Evolutionary conservation across 345 rosid species (phyloP), one percentile per base, ranked within the genome.

Genomic region (Arabis hirsuta): DNA sequence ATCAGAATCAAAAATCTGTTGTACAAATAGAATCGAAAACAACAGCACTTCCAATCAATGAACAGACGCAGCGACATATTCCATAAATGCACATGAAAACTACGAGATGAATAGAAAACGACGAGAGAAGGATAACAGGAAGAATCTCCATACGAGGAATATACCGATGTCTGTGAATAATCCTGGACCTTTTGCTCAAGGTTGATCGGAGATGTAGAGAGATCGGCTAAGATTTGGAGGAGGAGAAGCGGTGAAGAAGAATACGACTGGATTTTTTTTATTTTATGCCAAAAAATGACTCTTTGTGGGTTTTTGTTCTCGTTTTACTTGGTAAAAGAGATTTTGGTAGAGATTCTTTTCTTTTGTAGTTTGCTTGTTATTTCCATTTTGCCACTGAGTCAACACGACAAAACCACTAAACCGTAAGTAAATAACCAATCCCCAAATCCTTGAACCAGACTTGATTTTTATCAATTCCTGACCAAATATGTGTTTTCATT

Each of bases 181-280:
- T 65, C 87, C 97, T 19, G 98, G 98, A 62, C 96, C 99, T 77
- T n/a, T 82, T 90, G 73, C 88, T 84, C 99, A 91, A 91, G 48
- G 53, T 78, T 66, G 64, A 48, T 56, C 62, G 65, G 65, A 58
- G 64, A 74, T 63, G 26, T 41, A 64, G 59, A 59, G 62, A 47
- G 59, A 72, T 73, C 69, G 84, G 48, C 60, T 67, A 54, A 12
- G 69, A n/a, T 47, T 58, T 13, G 72, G 67, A 73, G 55, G 39
- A 64, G 32, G 11, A 52, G 69, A 52, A 60, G 56, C 62, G 56
- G 69, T 59, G 66, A 54, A 38, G 62, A 74, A 34, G 38, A 19
- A 67, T 54, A 55, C 36, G 69, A 45, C 34, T 53, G 10, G 34
- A 0, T 43, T 13, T 7, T 20, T 41, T 24, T 46, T 32, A 4